phyloP scores from a whole-genome alignment of 257 asterid genomes.

The Scutellaria baicalensis region DNA sequence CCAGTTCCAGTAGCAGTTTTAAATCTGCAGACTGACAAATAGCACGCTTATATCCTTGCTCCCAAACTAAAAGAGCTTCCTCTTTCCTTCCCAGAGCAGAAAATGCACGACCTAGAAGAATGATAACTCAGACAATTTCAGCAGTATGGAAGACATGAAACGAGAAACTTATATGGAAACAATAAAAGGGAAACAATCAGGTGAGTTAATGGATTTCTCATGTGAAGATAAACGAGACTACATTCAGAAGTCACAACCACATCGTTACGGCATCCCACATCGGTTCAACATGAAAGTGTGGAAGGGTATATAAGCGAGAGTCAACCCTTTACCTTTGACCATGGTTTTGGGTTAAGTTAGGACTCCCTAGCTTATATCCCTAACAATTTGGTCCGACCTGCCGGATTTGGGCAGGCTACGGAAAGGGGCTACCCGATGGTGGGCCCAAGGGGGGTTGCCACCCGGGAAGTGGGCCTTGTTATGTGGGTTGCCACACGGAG shows the following conservation, averaged over 20 bases:
- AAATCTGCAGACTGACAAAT: conserved; percentile 76
- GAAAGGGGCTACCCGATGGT: too few species aligned
- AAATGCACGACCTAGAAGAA: conserved; percentile 64
- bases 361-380: too few species aligned
- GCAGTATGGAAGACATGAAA: conserved; percentile 7
- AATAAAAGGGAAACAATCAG: conserved; percentile 2
- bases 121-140: conserved; percentile 26
- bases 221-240: conserved; percentile 1
- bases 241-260: conserved; percentile 2
- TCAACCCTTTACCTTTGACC: too few species aligned
- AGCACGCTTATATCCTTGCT: conserved; percentile 78
- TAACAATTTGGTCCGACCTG: too few species aligned
- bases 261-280: too few species aligned
- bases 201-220: neutral
- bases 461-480: too few species aligned
- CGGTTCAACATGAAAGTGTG: too few species aligned
- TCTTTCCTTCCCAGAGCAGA: conserved; percentile 81
- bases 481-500: too few species aligned
- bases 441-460: too few species aligned
- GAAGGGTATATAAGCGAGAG: too few species aligned
- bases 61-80: conserved; percentile 83
- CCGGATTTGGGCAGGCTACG: too few species aligned
- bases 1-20: conserved; percentile 81
- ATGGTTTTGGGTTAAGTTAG: too few species aligned
- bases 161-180: conserved; percentile 1